A percentile compares a stretch with the other conserved stretches of the same genome.
These are phyloP conservation scores for Obelidium mucronatum DNA, from an alignment of 192 early-diverging fungal species.

Conservation along the genomic window DNA sequence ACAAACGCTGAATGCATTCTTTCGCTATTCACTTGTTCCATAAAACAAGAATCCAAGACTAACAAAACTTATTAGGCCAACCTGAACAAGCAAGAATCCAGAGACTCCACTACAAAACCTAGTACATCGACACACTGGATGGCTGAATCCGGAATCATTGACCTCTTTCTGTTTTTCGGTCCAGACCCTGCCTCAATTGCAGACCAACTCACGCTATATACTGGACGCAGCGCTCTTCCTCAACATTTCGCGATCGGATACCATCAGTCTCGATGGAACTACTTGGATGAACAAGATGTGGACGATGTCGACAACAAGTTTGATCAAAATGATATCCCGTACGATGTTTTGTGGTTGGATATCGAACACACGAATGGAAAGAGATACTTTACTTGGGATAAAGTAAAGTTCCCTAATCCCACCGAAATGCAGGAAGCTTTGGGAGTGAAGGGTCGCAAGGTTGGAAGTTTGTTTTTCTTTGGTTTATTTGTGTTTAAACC, in stretches of 20 bases:
- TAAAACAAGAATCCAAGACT: not conserved
- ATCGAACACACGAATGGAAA: slow-evolving; percentile 99
- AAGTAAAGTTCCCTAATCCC: slow-evolving; percentile 88
- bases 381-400: slow-evolving; percentile 98
- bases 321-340: slow-evolving; percentile 91
- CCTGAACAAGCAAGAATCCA: not conserved
- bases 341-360: slow-evolving; percentile 99
- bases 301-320: slow-evolving; percentile 83
- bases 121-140: slow-evolving; percentile 89
- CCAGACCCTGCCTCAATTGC: slow-evolving; percentile 72
- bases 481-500: not conserved
- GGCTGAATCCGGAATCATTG: slow-evolving; percentile 89
- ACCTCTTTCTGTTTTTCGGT: slow-evolving; percentile 87
- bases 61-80: not conserved
- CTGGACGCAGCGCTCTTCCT: slow-evolving; percentile 85
- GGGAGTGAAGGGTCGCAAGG: slow-evolving; percentile 77
- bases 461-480: not conserved
- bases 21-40: no score
- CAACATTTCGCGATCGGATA: slow-evolving; percentile 90
- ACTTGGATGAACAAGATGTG: slow-evolving; percentile 91
- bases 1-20: no score
- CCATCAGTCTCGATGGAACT: slow-evolving; percentile 99
- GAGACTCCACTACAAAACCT: slow-evolving; percentile 13
- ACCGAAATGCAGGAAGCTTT: slow-evolving; percentile 82
- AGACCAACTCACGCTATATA: slow-evolving; percentile 75